Base-by-base conservation (phyloP, 2,329 filamentous ascomycete species). In the Penicillium sp. region DNA sequence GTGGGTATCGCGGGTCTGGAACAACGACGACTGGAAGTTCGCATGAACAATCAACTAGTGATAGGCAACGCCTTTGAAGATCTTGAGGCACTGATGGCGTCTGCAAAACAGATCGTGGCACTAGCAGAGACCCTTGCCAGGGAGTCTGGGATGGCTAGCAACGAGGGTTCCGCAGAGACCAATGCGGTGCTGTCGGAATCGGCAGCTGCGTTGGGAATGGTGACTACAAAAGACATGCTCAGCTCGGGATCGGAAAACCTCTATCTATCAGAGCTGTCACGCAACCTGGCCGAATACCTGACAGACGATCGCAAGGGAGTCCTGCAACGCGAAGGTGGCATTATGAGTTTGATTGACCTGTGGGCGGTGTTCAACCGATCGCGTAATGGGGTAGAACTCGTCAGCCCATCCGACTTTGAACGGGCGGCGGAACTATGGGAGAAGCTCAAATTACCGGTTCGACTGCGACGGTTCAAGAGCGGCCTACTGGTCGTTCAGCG, bases 41-140 rank as follows among this genome's bases (percentile, higher is more conserved):
- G 89, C 47, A 91, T 88, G 71, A 95, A 95, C 67, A 97, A 96
- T 59, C 89, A 96, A 67, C 72, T 89, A 8, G 84, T 96, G 40
- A 95, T 98, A 54, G 91, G 91, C 22, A 89, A 81, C 55, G 90
- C 93, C 0, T 98, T 98, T 61, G 91, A 96, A 65, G 93, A 98
- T 62, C 79, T 98, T 0, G 91, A 97, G 65, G 90, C 93, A 3
- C 76, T 98, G 29, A 98, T 97, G 91, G 89, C 90, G 3, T 96
- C 91, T 3, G 93, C 93, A 4, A 96, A 97, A 65, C 89, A 98
- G 64, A 89, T 98, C 40, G 85, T 97, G 41, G 89, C 89, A 4
- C 82, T 98, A 34, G 93, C 93, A 0, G 91, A 97, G 68, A 83
- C 83, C 13, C 91, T 97, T 58, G 84, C 89, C 1, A 77, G 81